Base-by-base conservation (phyloP, 2,329 filamentous ascomycete species). In the Chrysoporthe puriensis region DNA sequence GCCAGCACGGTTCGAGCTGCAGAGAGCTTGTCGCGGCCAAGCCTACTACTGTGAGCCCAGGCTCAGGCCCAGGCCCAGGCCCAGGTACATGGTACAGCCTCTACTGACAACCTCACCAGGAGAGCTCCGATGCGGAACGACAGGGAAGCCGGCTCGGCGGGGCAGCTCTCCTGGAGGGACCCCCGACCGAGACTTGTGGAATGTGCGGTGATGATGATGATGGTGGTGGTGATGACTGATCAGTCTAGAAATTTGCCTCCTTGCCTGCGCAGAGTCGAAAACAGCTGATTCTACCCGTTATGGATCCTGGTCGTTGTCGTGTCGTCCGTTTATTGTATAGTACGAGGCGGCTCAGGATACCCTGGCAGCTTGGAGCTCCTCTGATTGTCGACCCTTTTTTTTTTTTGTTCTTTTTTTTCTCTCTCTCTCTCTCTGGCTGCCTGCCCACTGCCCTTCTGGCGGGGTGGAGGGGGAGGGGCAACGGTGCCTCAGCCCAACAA, bases 111-210 rank as follows among this genome's bases (percentile, higher is more conserved):
- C 36, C 50, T 16, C 50, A 32, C 57, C 40, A 21, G 48, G 42
- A 32, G 58, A 44, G 58, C 64, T 54, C 60, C 26, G 64, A 57
- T 42, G 34, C 48, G 44, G 40, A 21, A 46, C 46, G 42, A 57
- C 66, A 67, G 8, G 26, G 59, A 68, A 9, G 42, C 52, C 34
- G 42, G 46, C 62, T 63, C 63, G 62, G 62, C 66, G 54, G 64
- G 21, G 43, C 26, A 57, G 26, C 34, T 46, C 36, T 67, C 52
- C 58, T 58, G 46, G 56, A 64, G 43, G 26, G 26, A 26, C 26
- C 26, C 44, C 36, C 36, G n/a, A 43, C 50, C n/a, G 48, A 9
- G 13, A 36, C 32, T 26, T 48, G 64, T 60, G 34, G 34, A 43
- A 34, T 26, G 32, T 50, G 60, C 6, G 18, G 43, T 48, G 60